These are phyloP conservation scores for Talaromyces ruber DNA, from an alignment of 495 filamentous ascomycete genomes.

Conservation along the genomic window DNA sequence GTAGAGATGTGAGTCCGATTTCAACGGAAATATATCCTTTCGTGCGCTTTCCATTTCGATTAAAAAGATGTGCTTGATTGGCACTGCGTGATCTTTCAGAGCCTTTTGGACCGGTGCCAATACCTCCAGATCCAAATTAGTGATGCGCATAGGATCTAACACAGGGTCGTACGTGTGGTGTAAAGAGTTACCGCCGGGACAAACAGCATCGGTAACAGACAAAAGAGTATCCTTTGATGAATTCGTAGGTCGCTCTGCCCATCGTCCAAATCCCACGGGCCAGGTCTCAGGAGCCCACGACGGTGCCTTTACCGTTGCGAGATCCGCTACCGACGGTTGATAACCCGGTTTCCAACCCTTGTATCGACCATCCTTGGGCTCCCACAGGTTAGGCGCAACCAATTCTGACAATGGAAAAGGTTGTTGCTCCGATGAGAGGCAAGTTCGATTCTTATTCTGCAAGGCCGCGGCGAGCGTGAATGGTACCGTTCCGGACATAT, in stretches of 20 bases:
- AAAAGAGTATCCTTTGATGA: neutral
- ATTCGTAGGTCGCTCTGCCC: slow-evolving; percentile 2
- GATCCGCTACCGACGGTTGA: neutral
- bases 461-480: slow-evolving; percentile 14
- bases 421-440: neutral
- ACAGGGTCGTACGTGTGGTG: slow-evolving; percentile 20
- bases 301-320: neutral
- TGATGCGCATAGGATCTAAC: slow-evolving; percentile 28
- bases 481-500: slow-evolving; percentile 18
- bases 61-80: slow-evolving; percentile 26
- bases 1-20: slow-evolving; percentile 22
- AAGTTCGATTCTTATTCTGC: neutral
- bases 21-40: slow-evolving; percentile 34
- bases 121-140: slow-evolving; percentile 27
- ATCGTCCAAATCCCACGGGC: slow-evolving; percentile 15
- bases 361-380: slow-evolving; percentile 12
- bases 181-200: neutral
- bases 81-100: slow-evolving; percentile 16
- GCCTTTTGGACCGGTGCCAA: slow-evolving; percentile 18
- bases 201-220: neutral
- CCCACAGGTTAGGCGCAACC: slow-evolving; percentile 13
- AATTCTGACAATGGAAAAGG: slow-evolving; percentile 13
- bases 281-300: slow-evolving; percentile 12
- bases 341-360: slow-evolving; percentile 15
- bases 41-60: slow-evolving; percentile 33